A percentile compares a stretch with the other conserved stretches of the same genome.
Conservation (phyloP, 2,329 filamentous ascomycete genomes). For the Xylogone sp. region DNA sequence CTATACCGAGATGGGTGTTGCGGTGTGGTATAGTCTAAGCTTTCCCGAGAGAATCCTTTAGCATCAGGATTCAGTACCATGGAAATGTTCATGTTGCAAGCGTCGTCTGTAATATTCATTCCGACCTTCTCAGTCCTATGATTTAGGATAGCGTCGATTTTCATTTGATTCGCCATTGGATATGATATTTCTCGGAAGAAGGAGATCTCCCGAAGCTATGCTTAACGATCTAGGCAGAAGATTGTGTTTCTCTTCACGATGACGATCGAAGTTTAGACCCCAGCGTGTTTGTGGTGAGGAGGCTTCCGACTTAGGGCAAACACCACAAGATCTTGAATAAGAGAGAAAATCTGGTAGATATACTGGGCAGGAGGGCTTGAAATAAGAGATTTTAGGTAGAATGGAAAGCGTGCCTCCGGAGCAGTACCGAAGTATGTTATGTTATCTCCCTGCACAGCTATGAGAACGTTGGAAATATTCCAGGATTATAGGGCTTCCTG, state of each 20-base stretch:
- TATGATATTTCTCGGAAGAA: not conserved
- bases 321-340: too few relatives aligned
- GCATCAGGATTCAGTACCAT: not conserved
- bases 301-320: too few relatives aligned
- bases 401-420: not conserved
- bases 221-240: not conserved
- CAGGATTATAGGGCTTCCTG: not conserved
- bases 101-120: not conserved
- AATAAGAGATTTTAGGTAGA: not conserved
- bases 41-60: not conserved
- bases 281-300: too few relatives aligned
- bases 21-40: not conserved
- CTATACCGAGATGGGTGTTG: not conserved
- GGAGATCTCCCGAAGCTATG: not conserved
- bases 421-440: not conserved
- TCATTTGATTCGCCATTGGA: not conserved
- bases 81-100: not conserved
- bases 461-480: not conserved
- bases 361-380: too few relatives aligned
- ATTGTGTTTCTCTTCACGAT: not conserved
- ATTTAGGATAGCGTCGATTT: not conserved
- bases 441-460: not conserved
- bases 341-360: too few relatives aligned
- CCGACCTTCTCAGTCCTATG: not conserved
- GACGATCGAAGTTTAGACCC: too few relatives aligned